phyloP scores from a whole-genome alignment of 768 basidiomycete genomes.

The Cystobasidium onofrii region DNA sequence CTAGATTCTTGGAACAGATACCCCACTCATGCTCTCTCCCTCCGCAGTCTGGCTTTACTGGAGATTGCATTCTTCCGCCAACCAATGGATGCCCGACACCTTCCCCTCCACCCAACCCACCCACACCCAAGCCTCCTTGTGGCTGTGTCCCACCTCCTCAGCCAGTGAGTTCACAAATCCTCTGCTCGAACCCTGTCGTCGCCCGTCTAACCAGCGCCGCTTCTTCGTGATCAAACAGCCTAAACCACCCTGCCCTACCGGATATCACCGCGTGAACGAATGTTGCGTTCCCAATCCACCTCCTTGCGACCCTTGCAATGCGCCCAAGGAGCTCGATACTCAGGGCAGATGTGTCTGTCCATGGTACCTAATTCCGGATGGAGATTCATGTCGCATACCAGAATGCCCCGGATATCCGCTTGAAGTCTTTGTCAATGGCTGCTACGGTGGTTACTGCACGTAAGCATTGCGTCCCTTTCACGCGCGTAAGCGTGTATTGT shows the following conservation, averaged over 20 bases:
- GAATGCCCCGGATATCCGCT: not conserved
- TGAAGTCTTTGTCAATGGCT: not conserved
- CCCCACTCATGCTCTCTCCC: too few species aligned
- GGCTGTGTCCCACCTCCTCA: conserved; percentile 9
- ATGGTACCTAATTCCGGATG: not conserved
- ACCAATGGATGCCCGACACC: not conserved
- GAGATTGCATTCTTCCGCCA: conserved; percentile 11
- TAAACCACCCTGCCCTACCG: conserved; percentile 1
- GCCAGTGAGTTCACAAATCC: not conserved
- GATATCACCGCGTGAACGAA: conserved; percentile 15
- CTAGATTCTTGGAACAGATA: not conserved
- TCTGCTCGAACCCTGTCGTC: too few species aligned
- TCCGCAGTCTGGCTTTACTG: not conserved
- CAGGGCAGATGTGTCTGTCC: conserved; percentile 7
- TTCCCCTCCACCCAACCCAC: not conserved
- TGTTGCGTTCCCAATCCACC: conserved; percentile 10
- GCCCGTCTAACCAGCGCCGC: too few species aligned
- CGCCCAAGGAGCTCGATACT: conserved; percentile 2
- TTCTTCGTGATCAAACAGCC: too few species aligned
- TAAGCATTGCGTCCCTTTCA: not conserved
- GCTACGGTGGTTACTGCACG: conserved; percentile 11
- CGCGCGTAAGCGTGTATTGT: too few species aligned
- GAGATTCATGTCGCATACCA: not conserved
- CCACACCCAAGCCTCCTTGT: not conserved
- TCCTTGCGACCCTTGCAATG: not conserved